Evolutionary conservation across 768 basidiomycete species (phyloP).

Genomic region (Amanita pallidorosea): DNA sequence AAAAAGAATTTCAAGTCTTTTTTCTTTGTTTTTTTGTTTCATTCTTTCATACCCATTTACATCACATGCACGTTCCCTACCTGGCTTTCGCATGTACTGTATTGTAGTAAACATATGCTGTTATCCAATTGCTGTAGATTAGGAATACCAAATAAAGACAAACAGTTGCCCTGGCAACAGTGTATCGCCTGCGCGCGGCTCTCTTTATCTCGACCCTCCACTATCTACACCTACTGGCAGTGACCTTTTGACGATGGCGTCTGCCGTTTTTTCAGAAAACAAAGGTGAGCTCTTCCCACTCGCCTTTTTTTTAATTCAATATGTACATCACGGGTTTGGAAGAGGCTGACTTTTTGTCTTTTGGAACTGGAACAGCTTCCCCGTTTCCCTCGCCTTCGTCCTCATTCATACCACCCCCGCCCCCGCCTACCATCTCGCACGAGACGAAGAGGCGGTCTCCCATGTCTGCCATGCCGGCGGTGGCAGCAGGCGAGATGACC

Average conservation of each 20-base stretch:
- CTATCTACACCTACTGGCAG: too few species aligned
- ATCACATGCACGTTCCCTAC: neutral
- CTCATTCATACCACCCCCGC: conserved; percentile 52
- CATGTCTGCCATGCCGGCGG: conserved; percentile 33
- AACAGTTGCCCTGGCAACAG: too few species aligned
- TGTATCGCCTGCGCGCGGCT: too few species aligned
- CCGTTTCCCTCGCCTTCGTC: conserved; percentile 57
- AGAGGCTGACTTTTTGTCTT: neutral
- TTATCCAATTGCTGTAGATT: too few species aligned
- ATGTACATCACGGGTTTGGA: too few species aligned
- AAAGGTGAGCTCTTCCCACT: too few species aligned
- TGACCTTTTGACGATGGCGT: too few species aligned
- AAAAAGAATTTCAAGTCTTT: too few species aligned
- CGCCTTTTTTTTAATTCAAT: too few species aligned
- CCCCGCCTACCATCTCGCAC: conserved; percentile 45
- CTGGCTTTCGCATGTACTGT: neutral
- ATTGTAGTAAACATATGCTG: too few species aligned
- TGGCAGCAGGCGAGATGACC: neutral
- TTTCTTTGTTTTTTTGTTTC: neutral
- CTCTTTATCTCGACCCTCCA: neutral
- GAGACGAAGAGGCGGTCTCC: conserved; percentile 21
- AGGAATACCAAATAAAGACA: too few species aligned
- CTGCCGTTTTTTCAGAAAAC: too few species aligned
- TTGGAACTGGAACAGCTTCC: conserved; percentile 22
- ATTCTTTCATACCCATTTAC: neutral